Base-by-base conservation (phyloP, 1,284 basidiomycete genomes). In the Dichomitus squalens region DNA sequence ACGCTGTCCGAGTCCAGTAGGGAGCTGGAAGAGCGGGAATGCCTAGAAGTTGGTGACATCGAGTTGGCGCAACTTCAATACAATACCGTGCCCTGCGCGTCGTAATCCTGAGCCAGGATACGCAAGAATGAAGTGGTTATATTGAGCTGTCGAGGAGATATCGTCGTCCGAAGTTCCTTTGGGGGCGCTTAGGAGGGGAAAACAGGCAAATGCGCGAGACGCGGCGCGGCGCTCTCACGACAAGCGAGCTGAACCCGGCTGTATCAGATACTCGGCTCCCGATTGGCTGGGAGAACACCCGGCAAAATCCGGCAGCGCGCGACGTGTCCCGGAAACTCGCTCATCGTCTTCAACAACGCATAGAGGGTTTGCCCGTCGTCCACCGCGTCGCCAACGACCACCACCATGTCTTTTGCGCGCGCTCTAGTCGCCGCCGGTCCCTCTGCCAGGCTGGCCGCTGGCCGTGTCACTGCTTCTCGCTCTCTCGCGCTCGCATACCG, bases 331-430 rank as follows among this genome's bases (percentile, higher is more conserved):
- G 65, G 48, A 49, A 31, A 53, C 55, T 49, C n/a, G 58, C 53
- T 61, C 63, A 59, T 58, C 58, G 61, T 68, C 66, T 52, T 58
- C 52, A 49, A 61, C 63, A 67, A 64, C 65, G 56, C 51, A 52
- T 57, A 57, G 44, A 56, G 52, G 49, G 61, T 55, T 60, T 60
- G 58, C 53, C 57, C 57, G 61, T 59, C 56, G 59, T 58, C 54
- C 57, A 63, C 59, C 63, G 57, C 64, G 58, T 57, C 61, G 57
- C 57, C 54, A 60, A 54, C 54, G 31, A 55, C 63, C 57, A 69
- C 71, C 69, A 72, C 68, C 68, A 87, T 88, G 86, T 80, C 81
- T 55, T 73, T 85, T 62, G 61, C 69, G 55, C 68, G 68, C 39
- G 65, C 67, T 41, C 53, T 62, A 40, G 58, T 70, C 46, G 65